phyloP scores from a whole-genome alignment of 805 yeast species.

The Pichia occidentalis region DNA sequence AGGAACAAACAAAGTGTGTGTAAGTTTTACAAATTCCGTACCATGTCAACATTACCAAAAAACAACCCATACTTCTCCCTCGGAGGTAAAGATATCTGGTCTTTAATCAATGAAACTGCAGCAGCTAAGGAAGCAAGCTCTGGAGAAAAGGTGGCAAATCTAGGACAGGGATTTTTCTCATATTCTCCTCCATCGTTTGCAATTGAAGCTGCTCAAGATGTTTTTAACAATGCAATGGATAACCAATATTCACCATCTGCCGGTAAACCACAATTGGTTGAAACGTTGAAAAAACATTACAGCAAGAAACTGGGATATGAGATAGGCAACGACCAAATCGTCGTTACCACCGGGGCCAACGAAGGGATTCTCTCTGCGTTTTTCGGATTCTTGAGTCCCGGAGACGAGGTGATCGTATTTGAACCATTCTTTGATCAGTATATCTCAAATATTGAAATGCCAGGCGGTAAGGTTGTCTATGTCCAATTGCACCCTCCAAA shows the following conservation, averaged over 20 bases:
- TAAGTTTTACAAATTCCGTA: no score
- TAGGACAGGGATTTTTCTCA: conserved; percentile 97
- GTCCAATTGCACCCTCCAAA: conserved; percentile 82
- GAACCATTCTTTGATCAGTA: conserved; percentile 98
- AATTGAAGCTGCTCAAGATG: conserved; percentile 68
- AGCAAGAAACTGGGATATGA: conserved; percentile 55
- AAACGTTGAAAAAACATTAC: conserved; percentile 66
- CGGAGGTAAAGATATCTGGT: conserved; percentile 87
- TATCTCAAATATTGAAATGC: conserved; percentile 85
- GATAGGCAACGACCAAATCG: conserved; percentile 54
- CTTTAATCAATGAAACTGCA: conserved; percentile 91
- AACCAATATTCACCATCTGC: conserved; percentile 92
- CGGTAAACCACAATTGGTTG: conserved; percentile 73
- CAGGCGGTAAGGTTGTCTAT: conserved; percentile 87
- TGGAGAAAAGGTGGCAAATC: conserved; percentile 75
- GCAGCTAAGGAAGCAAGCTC: conserved; percentile 65
- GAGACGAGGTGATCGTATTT: conserved; percentile 93
- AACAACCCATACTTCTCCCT: conserved; percentile 66
- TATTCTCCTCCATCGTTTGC: conserved; percentile 96
- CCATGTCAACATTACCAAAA: conserved; percentile 29
- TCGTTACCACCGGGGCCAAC: conserved; percentile 93
- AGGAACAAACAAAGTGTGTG: no score
- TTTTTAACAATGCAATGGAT: conserved; percentile 63
- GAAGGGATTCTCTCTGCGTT: conserved; percentile 87
- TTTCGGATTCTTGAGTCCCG: conserved; percentile 76